These are phyloP conservation scores for Candida tetrigidarum DNA, from an alignment of 1,139 yeast species.

Conservation along the genomic window DNA sequence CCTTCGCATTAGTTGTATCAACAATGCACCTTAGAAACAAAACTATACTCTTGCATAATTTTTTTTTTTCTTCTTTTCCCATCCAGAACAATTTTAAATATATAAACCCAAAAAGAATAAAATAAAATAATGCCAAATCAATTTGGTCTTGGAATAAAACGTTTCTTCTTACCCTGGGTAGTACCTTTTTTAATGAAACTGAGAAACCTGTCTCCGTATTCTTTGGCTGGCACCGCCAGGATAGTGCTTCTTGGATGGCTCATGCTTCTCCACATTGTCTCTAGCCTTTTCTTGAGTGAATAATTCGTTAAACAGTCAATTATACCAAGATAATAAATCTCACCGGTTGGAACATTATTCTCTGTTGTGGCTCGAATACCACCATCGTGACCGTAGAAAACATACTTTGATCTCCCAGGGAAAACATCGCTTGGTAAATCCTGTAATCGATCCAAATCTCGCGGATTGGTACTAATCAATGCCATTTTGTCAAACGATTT, in stretches of 20 bases:
- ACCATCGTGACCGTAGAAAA: constrained; percentile 82
- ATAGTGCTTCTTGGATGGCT: constrained; percentile 71
- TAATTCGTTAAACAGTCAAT: constrained; percentile 94
- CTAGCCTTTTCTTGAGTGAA: constrained; percentile 73
- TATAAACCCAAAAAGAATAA: no score
- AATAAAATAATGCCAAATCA: no score
- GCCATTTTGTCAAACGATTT: constrained; percentile 43
- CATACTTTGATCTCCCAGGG: constrained; percentile 54
- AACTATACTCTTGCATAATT: no score
- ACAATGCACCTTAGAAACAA: neutral
- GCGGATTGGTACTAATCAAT: constrained; percentile 52
- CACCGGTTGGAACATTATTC: constrained; percentile 61
- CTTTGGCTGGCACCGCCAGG: constrained; percentile 88
- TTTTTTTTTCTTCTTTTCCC: neutral
- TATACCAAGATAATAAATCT: constrained; percentile 88
- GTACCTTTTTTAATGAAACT: constrained; percentile 61
- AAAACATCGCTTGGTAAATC: constrained; percentile 52
- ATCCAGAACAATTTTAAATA: neutral
- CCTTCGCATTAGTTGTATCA: constrained; percentile 4
- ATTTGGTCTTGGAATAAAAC: no score
- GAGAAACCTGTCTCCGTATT: constrained; percentile 87
- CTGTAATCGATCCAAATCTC: constrained; percentile 41
- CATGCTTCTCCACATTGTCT: constrained; percentile 84
- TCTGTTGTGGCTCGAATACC: constrained; percentile 81
- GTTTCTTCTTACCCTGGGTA: constrained; percentile 11